Conservation (phyloP, 495 filamentous ascomycete genomes). For the Podospora anserina region DNA sequence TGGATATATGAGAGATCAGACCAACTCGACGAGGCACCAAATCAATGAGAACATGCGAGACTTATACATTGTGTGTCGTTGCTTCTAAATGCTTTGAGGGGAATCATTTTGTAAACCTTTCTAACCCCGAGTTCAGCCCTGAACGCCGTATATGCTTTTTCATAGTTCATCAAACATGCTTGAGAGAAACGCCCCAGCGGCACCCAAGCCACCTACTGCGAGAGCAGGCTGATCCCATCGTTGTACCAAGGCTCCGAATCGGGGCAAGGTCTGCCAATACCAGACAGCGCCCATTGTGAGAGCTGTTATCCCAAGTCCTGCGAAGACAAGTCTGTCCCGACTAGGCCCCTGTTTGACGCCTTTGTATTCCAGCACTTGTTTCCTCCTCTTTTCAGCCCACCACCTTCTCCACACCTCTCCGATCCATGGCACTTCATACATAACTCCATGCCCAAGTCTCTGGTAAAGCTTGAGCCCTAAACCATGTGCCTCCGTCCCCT, state of each 20-base stretch:
- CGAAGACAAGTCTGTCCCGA: slow-evolving; percentile 18
- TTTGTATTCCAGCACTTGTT: slow-evolving; percentile 8
- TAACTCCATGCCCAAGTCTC: slow-evolving; percentile 32
- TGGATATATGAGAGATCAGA: not conserved
- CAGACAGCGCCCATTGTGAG: slow-evolving; percentile 23
- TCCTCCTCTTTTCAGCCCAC: slow-evolving; percentile 24
- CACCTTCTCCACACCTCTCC: slow-evolving; percentile 25
- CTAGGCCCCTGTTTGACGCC: not conserved
- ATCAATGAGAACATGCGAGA: too few species aligned
- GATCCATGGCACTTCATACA: slow-evolving; percentile 23
- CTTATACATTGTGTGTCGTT: too few species aligned
- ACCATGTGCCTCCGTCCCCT: not conserved
- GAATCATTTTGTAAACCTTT: not conserved
- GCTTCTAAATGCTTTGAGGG: not conserved
- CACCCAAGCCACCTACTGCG: slow-evolving; percentile 34
- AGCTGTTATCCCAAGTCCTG: slow-evolving; percentile 25
- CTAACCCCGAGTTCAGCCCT: not conserved
- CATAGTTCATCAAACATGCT: slow-evolving; percentile 10
- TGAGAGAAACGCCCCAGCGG: slow-evolving; percentile 35
- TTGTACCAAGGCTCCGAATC: slow-evolving; percentile 37
- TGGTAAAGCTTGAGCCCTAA: slow-evolving; percentile 21
- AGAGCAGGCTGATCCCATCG: slow-evolving; percentile 29
- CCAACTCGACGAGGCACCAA: not conserved
- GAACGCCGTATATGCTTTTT: not conserved
- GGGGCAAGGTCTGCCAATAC: slow-evolving; percentile 28